Percentiles rank a stretch among this genome's conserved stretches.
phyloP scores from a whole-genome alignment of 2,329 filamentous ascomycete species.

The Pseudogymnoascus sp. region DNA sequence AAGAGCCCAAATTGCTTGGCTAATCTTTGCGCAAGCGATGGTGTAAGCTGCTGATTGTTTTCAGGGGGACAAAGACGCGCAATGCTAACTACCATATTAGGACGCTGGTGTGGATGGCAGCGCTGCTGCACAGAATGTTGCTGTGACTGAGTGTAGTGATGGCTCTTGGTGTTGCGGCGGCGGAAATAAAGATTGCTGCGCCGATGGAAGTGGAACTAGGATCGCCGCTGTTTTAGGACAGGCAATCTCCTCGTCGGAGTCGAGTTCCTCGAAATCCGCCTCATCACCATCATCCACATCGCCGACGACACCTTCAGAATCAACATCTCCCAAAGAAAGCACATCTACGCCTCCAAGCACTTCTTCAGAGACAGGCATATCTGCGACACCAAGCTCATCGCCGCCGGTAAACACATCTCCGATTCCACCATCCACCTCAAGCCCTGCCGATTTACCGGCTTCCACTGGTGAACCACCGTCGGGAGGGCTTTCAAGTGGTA shows the following conservation, averaged over 20 bases:
- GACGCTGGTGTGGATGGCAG: background rate
- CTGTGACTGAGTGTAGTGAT: conserved; percentile 2
- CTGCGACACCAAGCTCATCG: background rate
- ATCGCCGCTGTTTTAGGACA: background rate
- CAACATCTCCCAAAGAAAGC: background rate
- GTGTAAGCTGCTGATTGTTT: background rate
- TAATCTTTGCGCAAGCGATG: background rate
- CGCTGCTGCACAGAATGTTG: background rate
- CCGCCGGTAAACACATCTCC: background rate
- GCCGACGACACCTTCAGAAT: background rate
- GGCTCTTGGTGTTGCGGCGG: conserved; percentile 10
- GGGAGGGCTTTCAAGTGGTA: background rate
- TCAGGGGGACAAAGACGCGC: no score
- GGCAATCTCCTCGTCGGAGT: background rate
- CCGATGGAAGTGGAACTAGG: background rate
- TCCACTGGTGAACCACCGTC: background rate
- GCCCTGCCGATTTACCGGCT: background rate
- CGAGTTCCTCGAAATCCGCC: background rate
- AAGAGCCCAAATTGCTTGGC: conserved; percentile 9
- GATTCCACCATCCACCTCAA: background rate
- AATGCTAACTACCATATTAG: background rate
- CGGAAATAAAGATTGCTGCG: background rate
- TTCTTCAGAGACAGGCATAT: background rate
- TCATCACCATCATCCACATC: background rate
- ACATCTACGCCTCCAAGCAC: background rate